Conservation (phyloP, 805 yeast species). For the Kuraishia floccosa region DNA sequence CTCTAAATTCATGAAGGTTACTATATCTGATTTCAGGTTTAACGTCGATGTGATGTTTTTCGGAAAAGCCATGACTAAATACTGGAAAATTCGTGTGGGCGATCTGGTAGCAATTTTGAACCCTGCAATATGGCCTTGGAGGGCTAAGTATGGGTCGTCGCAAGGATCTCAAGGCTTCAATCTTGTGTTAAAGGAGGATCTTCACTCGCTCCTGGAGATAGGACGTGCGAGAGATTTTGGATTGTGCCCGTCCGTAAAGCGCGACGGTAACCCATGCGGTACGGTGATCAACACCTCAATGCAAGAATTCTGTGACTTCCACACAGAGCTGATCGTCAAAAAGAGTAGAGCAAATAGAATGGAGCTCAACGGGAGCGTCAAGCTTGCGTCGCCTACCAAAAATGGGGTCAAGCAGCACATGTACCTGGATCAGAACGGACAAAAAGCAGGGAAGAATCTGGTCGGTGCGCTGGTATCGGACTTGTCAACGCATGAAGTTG, state of each 20-base stretch:
- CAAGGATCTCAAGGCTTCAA: slow-evolving; percentile 30
- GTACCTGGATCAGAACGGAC: slow-evolving; percentile 22
- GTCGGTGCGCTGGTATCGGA: slow-evolving; percentile 14
- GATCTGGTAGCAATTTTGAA: slow-evolving; percentile 66
- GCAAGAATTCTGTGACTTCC: slow-evolving; percentile 58
- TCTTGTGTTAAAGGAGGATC: slow-evolving; percentile 38
- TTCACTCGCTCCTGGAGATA: slow-evolving; percentile 52
- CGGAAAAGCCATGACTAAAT: slow-evolving; percentile 55
- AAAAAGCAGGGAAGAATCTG: slow-evolving; percentile 13
- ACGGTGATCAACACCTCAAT: slow-evolving; percentile 45
- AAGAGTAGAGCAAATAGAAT: slow-evolving; percentile 50
- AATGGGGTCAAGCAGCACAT: slow-evolving; percentile 30
- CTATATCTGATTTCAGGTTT: slow-evolving; percentile 57
- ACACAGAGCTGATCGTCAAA: slow-evolving; percentile 45
- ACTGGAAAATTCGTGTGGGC: slow-evolving; percentile 67
- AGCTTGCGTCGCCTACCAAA: slow-evolving; percentile 41
- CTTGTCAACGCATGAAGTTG: slow-evolving; percentile 12
- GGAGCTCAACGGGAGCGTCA: slow-evolving; percentile 61
- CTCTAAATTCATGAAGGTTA: slow-evolving; percentile 46
- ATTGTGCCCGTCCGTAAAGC: slow-evolving; percentile 39
- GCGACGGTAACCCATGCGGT: slow-evolving; percentile 42
- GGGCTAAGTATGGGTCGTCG: slow-evolving; percentile 13
- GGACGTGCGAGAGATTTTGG: slow-evolving; percentile 65
- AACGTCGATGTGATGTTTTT: slow-evolving; percentile 52
- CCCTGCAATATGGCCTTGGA: slow-evolving; percentile 43